Percentiles rank a stretch among this genome's conserved stretches.
These are phyloP conservation scores for Cryptococcus depauperatus DNA, from an alignment of 1,284 basidiomycete species.

Conservation along the genomic window DNA sequence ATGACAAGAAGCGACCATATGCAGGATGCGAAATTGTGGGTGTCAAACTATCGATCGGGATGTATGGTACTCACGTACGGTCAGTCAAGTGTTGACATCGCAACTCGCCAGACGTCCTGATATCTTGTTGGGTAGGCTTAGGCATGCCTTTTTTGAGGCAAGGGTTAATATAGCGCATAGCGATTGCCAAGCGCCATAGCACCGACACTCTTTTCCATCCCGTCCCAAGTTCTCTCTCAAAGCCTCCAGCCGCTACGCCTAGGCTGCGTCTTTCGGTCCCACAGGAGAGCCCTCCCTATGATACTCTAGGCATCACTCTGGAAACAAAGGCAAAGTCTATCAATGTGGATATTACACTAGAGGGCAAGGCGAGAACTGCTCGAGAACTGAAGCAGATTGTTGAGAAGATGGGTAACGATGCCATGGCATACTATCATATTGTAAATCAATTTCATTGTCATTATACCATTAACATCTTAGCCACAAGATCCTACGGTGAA, in stretches of 20 bases:
- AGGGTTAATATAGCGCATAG: neutral
- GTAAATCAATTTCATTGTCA: slow-evolving; percentile 7
- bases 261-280: slow-evolving; percentile 7
- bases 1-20: neutral
- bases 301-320: slow-evolving; percentile 9
- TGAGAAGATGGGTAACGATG: slow-evolving; percentile 9
- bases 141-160: neutral
- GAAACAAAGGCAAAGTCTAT: slow-evolving; percentile 7
- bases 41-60: too few species aligned
- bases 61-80: neutral
- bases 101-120: slow-evolving; percentile 8
- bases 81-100: slow-evolving; percentile 3
- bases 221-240: neutral
- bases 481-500: slow-evolving; percentile 9
- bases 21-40: neutral
- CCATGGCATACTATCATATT: slow-evolving; percentile 11
- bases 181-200: slow-evolving; percentile 13
- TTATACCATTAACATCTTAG: neutral
- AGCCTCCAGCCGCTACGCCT: neutral
- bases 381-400: slow-evolving; percentile 5
- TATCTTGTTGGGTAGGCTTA: slow-evolving; percentile 6
- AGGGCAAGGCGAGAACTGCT: neutral
- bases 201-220: slow-evolving; percentile 11
- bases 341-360: slow-evolving; percentile 11
- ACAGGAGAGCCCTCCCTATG: slow-evolving; percentile 2